Base-by-base conservation (phyloP, 441 rosid genomes). In the Geranium incanum region DNA sequence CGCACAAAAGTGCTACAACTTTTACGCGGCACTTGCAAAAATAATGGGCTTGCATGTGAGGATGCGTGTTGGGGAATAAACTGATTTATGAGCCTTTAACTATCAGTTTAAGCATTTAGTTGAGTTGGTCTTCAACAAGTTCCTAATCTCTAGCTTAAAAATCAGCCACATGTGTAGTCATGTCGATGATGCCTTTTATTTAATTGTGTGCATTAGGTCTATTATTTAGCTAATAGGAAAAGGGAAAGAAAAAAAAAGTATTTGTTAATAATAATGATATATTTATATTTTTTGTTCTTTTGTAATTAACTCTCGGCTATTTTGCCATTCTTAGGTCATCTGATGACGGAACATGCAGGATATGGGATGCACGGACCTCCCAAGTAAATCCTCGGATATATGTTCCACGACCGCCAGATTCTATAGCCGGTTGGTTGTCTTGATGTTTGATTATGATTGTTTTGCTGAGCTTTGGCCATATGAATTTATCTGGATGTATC, bases 291-390 rank as follows among this genome's bases (percentile, higher is more conserved):
- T 6, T 71, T 65, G 71, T 77, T 68, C n/a, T 71, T 16, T 43
- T 66, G n/a, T 33, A 71, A 15, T 67, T 74, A 69, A 59, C 76
- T 66, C 73, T 57, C 62, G 79, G 72, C 66, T 75, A 60, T 78
- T 21, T 67, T 33, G 39, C 55, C 11, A 41, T 48, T n/a, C 86
- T 78, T 82, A 93, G 99, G 80, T 93, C 99, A 68, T 93, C 99
- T 11, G 99, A 95, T 84, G 99, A 95, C 78, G 98, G 99, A 75
- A 95, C 99, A 62, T 95, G 99, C 78, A 89, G 99, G 83, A 85
- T 95, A 78, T 95, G 99, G 99, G 99, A 95, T 87, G 95, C 97
- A 77, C 86, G 97, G 79, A 75, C 80, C 80, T 81, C 97, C 33
- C 87, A 84, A 43, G 75, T 84, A 75, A 63, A 81, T 74, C 92